Evolutionary conservation across 371 early-diverging fungal species (phyloP).

Genomic region (Umbelopsis sp.): DNA sequence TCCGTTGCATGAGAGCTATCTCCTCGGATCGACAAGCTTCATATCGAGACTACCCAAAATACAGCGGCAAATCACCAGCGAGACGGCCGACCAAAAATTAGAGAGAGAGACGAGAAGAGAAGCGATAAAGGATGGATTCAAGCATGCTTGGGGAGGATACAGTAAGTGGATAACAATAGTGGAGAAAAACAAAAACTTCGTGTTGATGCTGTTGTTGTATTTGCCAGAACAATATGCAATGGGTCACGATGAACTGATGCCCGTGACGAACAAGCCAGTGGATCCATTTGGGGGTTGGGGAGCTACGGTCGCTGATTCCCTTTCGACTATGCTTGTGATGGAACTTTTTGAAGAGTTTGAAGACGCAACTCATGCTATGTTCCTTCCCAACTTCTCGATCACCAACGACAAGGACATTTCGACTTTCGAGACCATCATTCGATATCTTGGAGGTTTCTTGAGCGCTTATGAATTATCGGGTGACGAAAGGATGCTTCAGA

Average conservation of each 20-base stretch:
- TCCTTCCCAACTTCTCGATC: constrained; percentile 45
- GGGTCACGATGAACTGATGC: constrained; percentile 26
- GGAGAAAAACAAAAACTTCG: constrained; percentile 16
- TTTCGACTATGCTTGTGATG: constrained; percentile 84
- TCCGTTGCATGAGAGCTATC: neutral
- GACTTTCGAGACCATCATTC: constrained; percentile 90
- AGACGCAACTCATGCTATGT: constrained; percentile 61
- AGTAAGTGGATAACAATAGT: constrained; percentile 29
- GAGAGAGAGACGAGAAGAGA: constrained; percentile 32
- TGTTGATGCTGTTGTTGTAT: neutral
- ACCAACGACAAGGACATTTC: constrained; percentile 49
- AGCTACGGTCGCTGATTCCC: constrained; percentile 78
- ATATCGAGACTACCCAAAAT: constrained; percentile 23
- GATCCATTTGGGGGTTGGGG: constrained; percentile 81
- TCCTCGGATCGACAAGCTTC: neutral
- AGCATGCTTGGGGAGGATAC: constrained; percentile 79
- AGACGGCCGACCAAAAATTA: constrained; percentile 23
- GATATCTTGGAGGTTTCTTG: constrained; percentile 86
- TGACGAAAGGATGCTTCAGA: constrained; percentile 40
- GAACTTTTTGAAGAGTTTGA: constrained; percentile 71
- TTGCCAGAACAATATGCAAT: constrained; percentile 48
- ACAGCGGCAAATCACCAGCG: constrained; percentile 23
- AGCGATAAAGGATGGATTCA: constrained; percentile 43
- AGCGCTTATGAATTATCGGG: constrained; percentile 76
- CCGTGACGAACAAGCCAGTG: constrained; percentile 18